phyloP scores from a whole-genome alignment of 106 monocot species.

The Iris macrosiphon region DNA sequence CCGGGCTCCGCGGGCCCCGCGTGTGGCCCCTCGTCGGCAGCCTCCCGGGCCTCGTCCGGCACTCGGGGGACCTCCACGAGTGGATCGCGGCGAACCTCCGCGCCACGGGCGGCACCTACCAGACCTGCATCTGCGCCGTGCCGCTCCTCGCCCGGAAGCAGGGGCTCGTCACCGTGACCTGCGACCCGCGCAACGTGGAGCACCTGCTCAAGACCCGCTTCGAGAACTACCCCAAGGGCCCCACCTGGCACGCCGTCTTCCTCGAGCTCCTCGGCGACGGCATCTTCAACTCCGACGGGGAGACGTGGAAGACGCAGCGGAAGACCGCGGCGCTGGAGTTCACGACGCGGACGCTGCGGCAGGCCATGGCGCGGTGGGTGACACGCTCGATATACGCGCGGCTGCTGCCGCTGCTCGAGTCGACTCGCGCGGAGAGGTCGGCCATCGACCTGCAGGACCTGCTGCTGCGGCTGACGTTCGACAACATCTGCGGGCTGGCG shows the following conservation, averaged over 20 bases:
- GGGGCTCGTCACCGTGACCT: conserved; percentile 79
- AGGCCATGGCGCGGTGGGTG: conserved; percentile 87
- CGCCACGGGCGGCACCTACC: conserved; percentile 66
- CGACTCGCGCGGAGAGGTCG: neutral
- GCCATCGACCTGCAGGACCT: conserved; percentile 72
- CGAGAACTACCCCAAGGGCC: conserved; percentile 97
- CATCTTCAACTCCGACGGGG: conserved; percentile 94
- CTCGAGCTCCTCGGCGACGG: conserved; percentile 86
- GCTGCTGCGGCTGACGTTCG: conserved; percentile 75
- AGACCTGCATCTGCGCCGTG: conserved; percentile 80
- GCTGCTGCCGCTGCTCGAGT: conserved; percentile 50
- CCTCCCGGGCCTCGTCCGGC: conserved; percentile 66
- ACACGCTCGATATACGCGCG: conserved; percentile 45
- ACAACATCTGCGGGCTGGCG: conserved; percentile 81
- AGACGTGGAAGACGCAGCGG: conserved; percentile 72
- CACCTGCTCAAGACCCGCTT: conserved; percentile 68
- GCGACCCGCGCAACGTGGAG: conserved; percentile 82
- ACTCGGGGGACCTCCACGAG: conserved; percentile 71
- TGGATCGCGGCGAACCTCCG: conserved; percentile 86
- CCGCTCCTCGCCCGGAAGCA: conserved; percentile 57
- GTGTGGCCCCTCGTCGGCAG: conserved; percentile 90
- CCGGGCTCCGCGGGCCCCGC: conserved; percentile 28
- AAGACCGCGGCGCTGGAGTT: conserved; percentile 97
- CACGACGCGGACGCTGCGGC: conserved; percentile 78
- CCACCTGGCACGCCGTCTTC: conserved; percentile 76